A percentile compares a stretch with the other conserved stretches of the same genome.
phyloP scores from a whole-genome alignment of 169 alveolate genomes.

The Eimeria sp. region DNA sequence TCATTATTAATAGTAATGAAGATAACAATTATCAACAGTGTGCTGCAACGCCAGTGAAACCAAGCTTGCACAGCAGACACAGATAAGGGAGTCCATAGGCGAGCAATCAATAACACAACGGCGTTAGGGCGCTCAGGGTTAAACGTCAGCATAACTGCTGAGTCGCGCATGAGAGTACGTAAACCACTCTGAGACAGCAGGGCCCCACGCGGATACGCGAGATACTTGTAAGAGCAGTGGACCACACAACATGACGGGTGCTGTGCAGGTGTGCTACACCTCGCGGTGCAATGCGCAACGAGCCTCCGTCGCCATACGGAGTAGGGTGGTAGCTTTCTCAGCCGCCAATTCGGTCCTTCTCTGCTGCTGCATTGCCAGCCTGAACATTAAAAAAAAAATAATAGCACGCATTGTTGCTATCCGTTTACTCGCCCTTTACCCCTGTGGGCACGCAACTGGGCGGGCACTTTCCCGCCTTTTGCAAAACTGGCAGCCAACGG shows the following conservation, averaged over 20 bases:
- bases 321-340: constrained; percentile 50
- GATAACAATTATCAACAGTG: no score
- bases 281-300: constrained; percentile 38
- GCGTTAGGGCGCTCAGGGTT: no score
- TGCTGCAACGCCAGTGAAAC: not conserved
- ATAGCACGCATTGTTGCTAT: no score
- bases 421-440: not conserved
- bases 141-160: not conserved
- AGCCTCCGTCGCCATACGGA: constrained; percentile 39
- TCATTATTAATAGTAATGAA: no score
- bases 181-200: not conserved
- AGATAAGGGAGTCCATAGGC: not conserved
- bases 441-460: not conserved
- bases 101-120: no score
- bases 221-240: not conserved
- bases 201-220: not conserved
- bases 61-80: no score
- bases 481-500: not conserved
- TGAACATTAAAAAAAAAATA: not conserved
- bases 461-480: not conserved
- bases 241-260: not conserved
- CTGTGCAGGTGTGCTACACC: constrained; percentile 2
- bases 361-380: constrained; percentile 52
- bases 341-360: constrained; percentile 16
- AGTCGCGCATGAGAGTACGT: not conserved